These are phyloP conservation scores for Poteriospumella lacustris DNA, from an alignment of 108 stramenopile genomes.

Conservation along the genomic window DNA sequence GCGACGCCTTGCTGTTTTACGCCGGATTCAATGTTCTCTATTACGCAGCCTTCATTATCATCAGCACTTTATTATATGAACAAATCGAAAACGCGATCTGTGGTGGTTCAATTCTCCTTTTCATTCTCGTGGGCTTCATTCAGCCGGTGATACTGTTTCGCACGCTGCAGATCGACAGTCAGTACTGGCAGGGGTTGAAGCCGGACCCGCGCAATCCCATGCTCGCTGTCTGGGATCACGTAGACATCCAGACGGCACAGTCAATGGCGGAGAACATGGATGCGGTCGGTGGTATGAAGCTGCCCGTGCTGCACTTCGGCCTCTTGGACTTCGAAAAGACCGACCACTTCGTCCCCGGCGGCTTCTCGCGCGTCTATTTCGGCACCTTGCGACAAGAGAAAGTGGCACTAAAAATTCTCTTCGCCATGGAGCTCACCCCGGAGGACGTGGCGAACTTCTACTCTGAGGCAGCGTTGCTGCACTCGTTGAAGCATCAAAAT, in stretches of 20 bases:
- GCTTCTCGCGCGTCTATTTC: constrained; percentile 28
- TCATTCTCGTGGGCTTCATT: constrained; percentile 12
- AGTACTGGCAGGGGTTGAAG: constrained; percentile 38
- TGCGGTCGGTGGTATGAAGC: neutral
- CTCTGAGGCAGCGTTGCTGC: constrained; percentile 21
- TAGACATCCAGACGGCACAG: constrained; percentile 3
- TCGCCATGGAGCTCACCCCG: constrained; percentile 37
- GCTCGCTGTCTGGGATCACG: constrained; percentile 18
- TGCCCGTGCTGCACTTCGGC: constrained; percentile 14
- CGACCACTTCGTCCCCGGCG: constrained; percentile 22
- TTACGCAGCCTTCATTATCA: neutral
- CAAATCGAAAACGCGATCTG: neutral
- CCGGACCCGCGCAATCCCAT: constrained; percentile 3
- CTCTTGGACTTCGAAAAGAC: neutral
- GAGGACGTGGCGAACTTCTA: constrained; percentile 30
- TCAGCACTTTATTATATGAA: neutral
- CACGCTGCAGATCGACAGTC: constrained; percentile 34
- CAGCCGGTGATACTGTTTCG: constrained; percentile 30
- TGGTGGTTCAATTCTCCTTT: neutral
- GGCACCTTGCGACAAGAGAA: neutral
- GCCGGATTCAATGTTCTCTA: neutral
- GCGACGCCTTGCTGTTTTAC: neutral
- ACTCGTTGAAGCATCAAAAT: constrained; percentile 29
- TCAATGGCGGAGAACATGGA: neutral
- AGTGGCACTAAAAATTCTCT: constrained; percentile 37